Base-by-base conservation (phyloP, 306 rosid species). In the Echinosophora koreensis region DNA sequence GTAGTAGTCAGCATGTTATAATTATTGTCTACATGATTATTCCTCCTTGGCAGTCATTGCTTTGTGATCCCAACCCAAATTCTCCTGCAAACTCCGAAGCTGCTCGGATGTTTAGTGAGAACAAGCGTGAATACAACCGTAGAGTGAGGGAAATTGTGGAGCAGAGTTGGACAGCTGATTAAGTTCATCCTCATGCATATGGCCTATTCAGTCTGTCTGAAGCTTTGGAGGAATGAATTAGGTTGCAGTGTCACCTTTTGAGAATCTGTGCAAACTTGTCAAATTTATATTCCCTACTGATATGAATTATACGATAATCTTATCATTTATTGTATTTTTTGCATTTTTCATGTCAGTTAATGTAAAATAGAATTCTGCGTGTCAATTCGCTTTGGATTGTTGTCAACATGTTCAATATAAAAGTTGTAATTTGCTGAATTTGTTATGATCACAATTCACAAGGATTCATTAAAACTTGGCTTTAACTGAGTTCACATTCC, bases 51-150 rank as follows among this genome's bases (percentile, higher is more conserved):
- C 90, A 93, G 98, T 93, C 98, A 8, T 80, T 93, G 85, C 92
- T 93, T 3, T 93, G 97, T 72, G 98, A 93, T 71, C 98, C 97
- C n/a, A 93, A 93, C 83, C 98, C 98, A 67, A 91, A 91, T 80
- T 93, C 98, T 82, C 98, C 98, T 47, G 98, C 98, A 47, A 93
- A 93, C 86, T 89, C 98, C 5, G 98, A 91, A 86, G 98, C 98
- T 6, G 98, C 98, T 32, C 87, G 98, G 58, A 93, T 91, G 97
- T 93, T 87, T 22, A 93, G 92, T 9, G 97, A 93, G 86, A 89
- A 87, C 88, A 93, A 91, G 84, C 96, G 98, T 0, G 98, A 93
- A 76, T 93, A 93, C 93, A 93, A 93, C 60, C 83, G 96, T 3
- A 89, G 92, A 86, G 96, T 93, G 41, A 81, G 98, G 75, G 97